Conservation (phyloP, 805 yeast genomes). For the Wilhelminamyces savonicus region DNA sequence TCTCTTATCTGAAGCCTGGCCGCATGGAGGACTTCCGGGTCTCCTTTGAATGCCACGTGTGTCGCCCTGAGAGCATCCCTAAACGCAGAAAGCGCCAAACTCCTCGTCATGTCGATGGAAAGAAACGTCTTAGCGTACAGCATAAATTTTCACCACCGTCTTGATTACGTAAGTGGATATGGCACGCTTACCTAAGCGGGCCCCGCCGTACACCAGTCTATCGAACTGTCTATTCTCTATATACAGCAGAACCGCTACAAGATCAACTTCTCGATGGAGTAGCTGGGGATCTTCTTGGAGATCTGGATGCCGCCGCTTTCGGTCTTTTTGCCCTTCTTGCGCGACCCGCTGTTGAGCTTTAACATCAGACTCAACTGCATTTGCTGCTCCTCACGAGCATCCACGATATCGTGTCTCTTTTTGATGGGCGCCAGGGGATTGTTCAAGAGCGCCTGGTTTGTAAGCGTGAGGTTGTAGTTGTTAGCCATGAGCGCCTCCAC, state of each 20-base stretch:
- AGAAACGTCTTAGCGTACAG: too few relatives aligned
- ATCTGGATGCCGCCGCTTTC: conserved; percentile 16
- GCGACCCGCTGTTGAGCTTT: conserved; percentile 21
- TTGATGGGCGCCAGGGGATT: conserved; percentile 19
- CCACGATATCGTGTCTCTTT: conserved; percentile 19
- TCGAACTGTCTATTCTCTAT: too few relatives aligned
- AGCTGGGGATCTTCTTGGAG: conserved; percentile 44
- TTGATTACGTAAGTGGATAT: too few relatives aligned
- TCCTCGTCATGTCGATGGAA: too few relatives aligned
- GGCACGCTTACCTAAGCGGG: too few relatives aligned
- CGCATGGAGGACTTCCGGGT: conserved; percentile 43
- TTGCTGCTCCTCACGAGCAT: conserved; percentile 16
- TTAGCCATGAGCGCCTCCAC: conserved; percentile 38
- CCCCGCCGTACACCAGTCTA: too few relatives aligned
- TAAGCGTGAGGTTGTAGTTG: conserved; percentile 40
- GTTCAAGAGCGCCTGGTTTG: conserved; percentile 35
- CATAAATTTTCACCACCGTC: too few relatives aligned
- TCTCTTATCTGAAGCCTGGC: conserved; percentile 55
- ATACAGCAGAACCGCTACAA: conserved; percentile 12
- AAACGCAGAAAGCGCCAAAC: conserved; percentile 53
- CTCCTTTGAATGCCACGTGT: conserved; percentile 50
- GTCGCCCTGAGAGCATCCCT: conserved; percentile 65
- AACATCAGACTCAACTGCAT: conserved; percentile 28
- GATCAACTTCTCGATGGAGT: conserved; percentile 46
- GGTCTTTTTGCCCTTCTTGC: conserved; percentile 22